phyloP scores from a whole-genome alignment of 2,329 filamentous ascomycete genomes.

The Sclerotinia nivalis region DNA sequence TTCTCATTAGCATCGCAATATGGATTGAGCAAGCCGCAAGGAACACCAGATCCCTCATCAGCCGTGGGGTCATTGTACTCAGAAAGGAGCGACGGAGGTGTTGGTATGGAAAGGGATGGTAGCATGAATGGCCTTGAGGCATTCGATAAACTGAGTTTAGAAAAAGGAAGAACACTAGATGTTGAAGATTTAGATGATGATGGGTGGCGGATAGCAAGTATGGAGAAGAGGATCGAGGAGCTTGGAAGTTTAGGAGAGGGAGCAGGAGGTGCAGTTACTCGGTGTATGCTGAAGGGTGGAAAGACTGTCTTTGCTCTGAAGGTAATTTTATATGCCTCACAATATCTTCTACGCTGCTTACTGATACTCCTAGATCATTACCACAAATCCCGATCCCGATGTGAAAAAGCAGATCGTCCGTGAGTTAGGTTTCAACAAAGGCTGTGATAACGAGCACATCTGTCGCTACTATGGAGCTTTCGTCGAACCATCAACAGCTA shows the following conservation, averaged over 20 bases:
- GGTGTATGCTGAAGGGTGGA: constrained; percentile 83
- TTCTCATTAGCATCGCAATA: constrained; percentile 76
- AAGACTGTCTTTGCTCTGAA: constrained; percentile 96
- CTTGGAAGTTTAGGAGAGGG: constrained; percentile 90
- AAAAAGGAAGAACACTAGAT: constrained; percentile 80
- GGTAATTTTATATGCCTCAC: constrained; percentile 52
- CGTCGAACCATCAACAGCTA: constrained; percentile 91
- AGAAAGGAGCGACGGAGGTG: constrained; percentile 72
- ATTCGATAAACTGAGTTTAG: constrained; percentile 77
- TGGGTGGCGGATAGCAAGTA: constrained; percentile 89
- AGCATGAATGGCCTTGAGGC: constrained; percentile 75
- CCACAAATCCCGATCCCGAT: constrained; percentile 94
- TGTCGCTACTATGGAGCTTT: constrained; percentile 98
- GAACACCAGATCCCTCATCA: constrained; percentile 81
- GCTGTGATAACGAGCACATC: constrained; percentile 93
- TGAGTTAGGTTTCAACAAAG: constrained; percentile 96
- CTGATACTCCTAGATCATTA: constrained; percentile 71
- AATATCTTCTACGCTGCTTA: constrained; percentile 15
- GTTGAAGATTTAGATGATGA: constrained; percentile 95
- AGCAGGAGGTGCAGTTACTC: constrained; percentile 91
- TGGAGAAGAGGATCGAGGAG: constrained; percentile 84
- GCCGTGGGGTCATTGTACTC: constrained; percentile 85
- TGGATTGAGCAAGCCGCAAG: constrained; percentile 66
- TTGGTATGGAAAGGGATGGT: constrained; percentile 78
- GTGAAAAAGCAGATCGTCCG: constrained; percentile 98